Evolutionary conservation across 352 stramenopile species (phyloP), one percentile per base, ranked within the genome.

Genomic region (Phytopythium sindhum): DNA sequence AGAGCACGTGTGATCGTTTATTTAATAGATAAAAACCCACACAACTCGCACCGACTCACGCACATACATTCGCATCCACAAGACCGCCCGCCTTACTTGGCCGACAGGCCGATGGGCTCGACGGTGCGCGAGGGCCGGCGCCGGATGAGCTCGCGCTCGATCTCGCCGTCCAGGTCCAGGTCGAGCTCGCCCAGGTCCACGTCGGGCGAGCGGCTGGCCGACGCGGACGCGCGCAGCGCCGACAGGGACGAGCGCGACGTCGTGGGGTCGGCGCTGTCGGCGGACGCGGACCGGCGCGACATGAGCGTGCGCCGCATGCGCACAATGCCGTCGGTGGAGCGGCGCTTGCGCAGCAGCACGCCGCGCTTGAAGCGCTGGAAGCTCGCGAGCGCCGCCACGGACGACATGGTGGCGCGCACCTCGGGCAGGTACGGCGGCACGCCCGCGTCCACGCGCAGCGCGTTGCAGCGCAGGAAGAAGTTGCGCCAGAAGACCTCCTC

Each of bases 151-250:
- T 91, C 80, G 31, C 77, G 78, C 60, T 89, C 82, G 55, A 89
- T 89, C 70, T 89, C 78, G n/a, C 82, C 82, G 55, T 91, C 78
- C 50, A 89, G 59, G 47, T 91, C 82, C 7, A 89, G 66, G n/a
- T 86, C 70, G n/a, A 47, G 54, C 35, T 60, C 54, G 19, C 23
- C 54, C 54, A 60, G 54, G 26, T 48, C 54, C 35, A 55, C 48
- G 48, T 55, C 48, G 2, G 24, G 48, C 12, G n/a, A 14, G 24
- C 47, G 19, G 44, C n/a, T 9, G 21, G 44, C 15, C 44, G 44
- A 35, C 14, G n/a, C 5, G 23, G 54, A 50, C 54, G 54, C 54
- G 33, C 35, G 35, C 33, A 31, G 19, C n/a, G 53, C n/a, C 21
- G 4, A 14, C 3, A 47, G 26, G 26, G 54, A 35, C 35, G 50